Evolutionary conservation across 106 monocot genomes (phyloP).

Genomic region (Acanthochlamys bracteata): DNA sequence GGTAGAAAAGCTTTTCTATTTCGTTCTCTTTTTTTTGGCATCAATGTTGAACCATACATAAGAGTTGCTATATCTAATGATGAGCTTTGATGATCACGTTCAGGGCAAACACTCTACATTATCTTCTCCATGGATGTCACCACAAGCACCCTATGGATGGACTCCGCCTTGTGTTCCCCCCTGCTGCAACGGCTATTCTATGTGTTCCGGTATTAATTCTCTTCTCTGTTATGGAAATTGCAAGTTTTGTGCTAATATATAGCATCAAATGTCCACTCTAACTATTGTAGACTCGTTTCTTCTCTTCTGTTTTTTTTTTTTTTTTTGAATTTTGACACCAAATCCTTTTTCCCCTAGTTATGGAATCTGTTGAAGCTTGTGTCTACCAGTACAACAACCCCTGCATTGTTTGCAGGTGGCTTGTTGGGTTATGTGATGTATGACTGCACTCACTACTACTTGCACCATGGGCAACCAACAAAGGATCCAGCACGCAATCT

Average conservation of each 20-base stretch:
- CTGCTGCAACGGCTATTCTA: constrained; percentile 74
- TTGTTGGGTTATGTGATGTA: constrained; percentile 87
- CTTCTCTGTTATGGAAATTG: too few species aligned
- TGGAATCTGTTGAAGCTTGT: constrained; percentile 42
- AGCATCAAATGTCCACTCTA: too few species aligned
- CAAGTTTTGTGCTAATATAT: too few species aligned
- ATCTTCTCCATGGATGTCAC: constrained; percentile 85
- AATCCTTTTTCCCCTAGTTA: constrained; percentile 26
- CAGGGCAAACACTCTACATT: constrained; percentile 81
- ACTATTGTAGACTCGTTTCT: too few species aligned
- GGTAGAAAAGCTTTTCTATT: not conserved
- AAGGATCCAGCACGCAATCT: constrained; percentile 42
- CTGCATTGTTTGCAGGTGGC: constrained; percentile 63
- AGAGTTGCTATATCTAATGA: not conserved
- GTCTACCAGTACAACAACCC: constrained; percentile 36
- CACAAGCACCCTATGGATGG: constrained; percentile 94
- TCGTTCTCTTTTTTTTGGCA: not conserved
- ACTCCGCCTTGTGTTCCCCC: constrained; percentile 86
- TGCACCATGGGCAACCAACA: constrained; percentile 80
- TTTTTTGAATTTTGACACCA: too few species aligned
- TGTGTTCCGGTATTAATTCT: constrained; percentile 39
- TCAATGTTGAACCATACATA: too few species aligned
- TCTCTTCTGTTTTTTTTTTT: too few species aligned
- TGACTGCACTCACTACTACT: constrained; percentile 93
- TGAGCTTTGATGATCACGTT: not conserved